These are phyloP conservation scores for Ajuga chamaepitys DNA, from an alignment of 257 asterid species.

Conservation along the genomic window DNA sequence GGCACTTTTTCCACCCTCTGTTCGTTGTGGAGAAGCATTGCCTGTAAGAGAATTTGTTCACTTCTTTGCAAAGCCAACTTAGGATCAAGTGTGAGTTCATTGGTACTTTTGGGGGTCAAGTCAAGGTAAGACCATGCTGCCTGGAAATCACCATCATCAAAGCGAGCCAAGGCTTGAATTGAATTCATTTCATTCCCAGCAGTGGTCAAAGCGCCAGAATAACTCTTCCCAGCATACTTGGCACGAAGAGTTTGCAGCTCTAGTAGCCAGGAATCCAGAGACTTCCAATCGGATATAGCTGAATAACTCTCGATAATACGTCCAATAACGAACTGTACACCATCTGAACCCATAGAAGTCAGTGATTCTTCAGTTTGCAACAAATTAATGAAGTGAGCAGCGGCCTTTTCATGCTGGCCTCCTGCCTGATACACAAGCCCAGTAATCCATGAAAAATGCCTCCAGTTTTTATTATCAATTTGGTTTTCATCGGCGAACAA, in stretches of 20 bases:
- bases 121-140: conserved; percentile 96
- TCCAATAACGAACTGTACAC: conserved; percentile 80
- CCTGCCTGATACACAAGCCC: conserved; percentile 87
- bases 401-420: conserved; percentile 98
- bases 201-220: conserved; percentile 87
- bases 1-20: conserved; percentile 75
- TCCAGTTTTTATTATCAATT: conserved; percentile 37
- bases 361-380: conserved; percentile 83
- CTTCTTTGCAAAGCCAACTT: conserved; percentile 93
- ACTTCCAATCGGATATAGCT: conserved; percentile 90
- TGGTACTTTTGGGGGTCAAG: conserved; percentile 95
- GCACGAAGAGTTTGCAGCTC: conserved; percentile 91
- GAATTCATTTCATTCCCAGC: conserved; percentile 93
- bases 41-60: conserved; percentile 98
- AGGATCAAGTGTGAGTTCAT: conserved; percentile 86
- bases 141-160: conserved; percentile 84
- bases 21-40: conserved; percentile 78
- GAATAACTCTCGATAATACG: conserved; percentile 79
- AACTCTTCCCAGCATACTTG: conserved; percentile 82
- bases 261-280: conserved; percentile 89
- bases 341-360: conserved; percentile 80
- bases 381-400: conserved; percentile 80
- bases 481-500: conserved; percentile 59
- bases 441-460: conserved; percentile 75
- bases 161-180: conserved; percentile 85